These are phyloP conservation scores for Pharus latifolius DNA, from an alignment of 176 grass and related monocot genomes.

Conservation along the genomic window DNA sequence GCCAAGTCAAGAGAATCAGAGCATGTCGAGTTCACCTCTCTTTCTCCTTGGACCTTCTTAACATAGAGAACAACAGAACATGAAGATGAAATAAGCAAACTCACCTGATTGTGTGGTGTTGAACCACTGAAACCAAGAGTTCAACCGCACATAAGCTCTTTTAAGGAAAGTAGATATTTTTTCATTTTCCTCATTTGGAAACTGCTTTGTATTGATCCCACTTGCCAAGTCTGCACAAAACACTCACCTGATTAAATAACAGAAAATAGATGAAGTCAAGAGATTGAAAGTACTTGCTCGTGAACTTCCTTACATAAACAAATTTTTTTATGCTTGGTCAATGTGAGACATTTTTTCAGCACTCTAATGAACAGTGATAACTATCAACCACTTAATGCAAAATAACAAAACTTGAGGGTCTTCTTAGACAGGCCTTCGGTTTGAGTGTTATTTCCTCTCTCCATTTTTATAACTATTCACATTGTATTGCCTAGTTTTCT, in stretches of 20 bases:
- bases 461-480: not conserved
- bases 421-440: not conserved
- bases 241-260: not conserved
- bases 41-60: no score
- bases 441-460: not conserved
- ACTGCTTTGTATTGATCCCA: slow-evolving; percentile 44
- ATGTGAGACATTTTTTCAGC: not conserved
- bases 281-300: not conserved
- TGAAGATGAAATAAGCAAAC: slow-evolving; percentile 1
- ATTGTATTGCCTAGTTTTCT: slow-evolving; percentile 2
- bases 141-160: slow-evolving; percentile 70
- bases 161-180: slow-evolving; percentile 71
- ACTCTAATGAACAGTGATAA: slow-evolving; percentile 1
- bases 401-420: not conserved
- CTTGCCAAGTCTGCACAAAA: slow-evolving; percentile 59
- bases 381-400: not conserved
- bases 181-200: slow-evolving; percentile 57
- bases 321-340: not conserved
- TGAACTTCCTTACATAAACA: not conserved
- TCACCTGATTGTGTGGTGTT: slow-evolving; percentile 81
- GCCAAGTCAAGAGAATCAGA: no score
- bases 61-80: not conserved
- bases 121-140: slow-evolving; percentile 99
- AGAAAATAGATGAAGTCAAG: not conserved
- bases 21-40: no score